A percentile compares a stretch with the other conserved stretches of the same genome.
These are phyloP conservation scores for Phytophthora rubi DNA, from an alignment of 352 stramenopile species.

Conservation along the genomic window DNA sequence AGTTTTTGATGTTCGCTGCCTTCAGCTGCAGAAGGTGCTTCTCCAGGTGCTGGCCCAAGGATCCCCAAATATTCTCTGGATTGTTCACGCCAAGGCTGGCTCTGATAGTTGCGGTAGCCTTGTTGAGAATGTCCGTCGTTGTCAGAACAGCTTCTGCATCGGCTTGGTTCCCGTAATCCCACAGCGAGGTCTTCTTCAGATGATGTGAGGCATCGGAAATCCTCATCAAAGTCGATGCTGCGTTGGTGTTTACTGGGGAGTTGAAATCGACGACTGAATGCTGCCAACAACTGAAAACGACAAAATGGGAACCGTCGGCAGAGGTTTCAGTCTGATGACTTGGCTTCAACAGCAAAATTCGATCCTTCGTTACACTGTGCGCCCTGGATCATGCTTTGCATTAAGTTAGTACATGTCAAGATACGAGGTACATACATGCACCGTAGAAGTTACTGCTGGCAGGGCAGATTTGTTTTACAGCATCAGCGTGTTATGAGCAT, in stretches of 20 bases:
- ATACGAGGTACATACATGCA: no score
- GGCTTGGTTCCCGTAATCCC: slow-evolving; percentile 19
- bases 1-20: slow-evolving; percentile 39
- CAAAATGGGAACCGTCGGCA: slow-evolving; percentile 30
- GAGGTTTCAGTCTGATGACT: slow-evolving; percentile 13
- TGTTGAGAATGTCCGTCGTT: slow-evolving; percentile 50
- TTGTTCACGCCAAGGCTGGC: slow-evolving; percentile 35
- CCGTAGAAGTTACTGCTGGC: no score
- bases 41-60: slow-evolving; percentile 41
- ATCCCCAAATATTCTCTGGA: slow-evolving; percentile 48
- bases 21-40: slow-evolving; percentile 40
- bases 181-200: slow-evolving; percentile 25
- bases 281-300: slow-evolving; percentile 18
- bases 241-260: not conserved
- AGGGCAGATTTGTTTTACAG: no score
- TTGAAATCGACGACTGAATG: slow-evolving; percentile 22
- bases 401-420: no score
- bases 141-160: slow-evolving; percentile 26
- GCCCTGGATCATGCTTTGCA: not conserved
- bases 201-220: slow-evolving; percentile 23
- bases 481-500: no score
- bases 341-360: not conserved
- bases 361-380: not conserved
- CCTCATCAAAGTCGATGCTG: slow-evolving; percentile 14
- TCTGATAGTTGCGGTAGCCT: slow-evolving; percentile 45